Percentiles rank a stretch among this genome's conserved stretches.
phyloP scores from a whole-genome alignment of 345 rosid species.

The Odontarrhena argentea region DNA sequence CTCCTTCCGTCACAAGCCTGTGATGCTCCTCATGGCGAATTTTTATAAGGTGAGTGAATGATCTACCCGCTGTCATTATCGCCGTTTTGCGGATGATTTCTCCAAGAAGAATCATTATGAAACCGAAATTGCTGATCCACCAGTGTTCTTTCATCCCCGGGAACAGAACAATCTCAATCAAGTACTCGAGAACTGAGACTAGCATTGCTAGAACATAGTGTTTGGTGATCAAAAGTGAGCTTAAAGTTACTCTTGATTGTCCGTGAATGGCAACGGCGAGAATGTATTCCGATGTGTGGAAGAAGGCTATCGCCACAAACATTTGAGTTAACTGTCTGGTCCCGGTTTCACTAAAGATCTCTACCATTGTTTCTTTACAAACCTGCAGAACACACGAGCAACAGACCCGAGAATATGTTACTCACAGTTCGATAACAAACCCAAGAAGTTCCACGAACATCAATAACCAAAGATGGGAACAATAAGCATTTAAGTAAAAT shows the following conservation, averaged over 20 bases:
- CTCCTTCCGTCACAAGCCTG: conserved; percentile 60
- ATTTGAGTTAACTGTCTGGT: conserved; percentile 59
- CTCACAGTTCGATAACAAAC: neutral
- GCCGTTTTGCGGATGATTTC: conserved; percentile 64
- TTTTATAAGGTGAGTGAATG: conserved; percentile 75
- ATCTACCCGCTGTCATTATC: conserved; percentile 65
- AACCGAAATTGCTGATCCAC: conserved; percentile 67
- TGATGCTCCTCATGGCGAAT: conserved; percentile 58
- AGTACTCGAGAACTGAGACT: conserved; percentile 57
- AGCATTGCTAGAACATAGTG: conserved; percentile 58
- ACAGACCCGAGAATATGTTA: conserved; percentile 14
- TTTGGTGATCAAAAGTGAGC: conserved; percentile 67
- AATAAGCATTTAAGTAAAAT: conserved; percentile 7
- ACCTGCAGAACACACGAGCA: conserved; percentile 48
- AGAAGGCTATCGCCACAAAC: conserved; percentile 55
- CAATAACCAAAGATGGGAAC: conserved; percentile 13
- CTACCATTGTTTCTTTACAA: conserved; percentile 48
- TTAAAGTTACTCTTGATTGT: conserved; percentile 50
- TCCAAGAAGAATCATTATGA: conserved; percentile 52
- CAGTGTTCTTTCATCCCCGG: conserved; percentile 61
- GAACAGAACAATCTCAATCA: conserved; percentile 47
- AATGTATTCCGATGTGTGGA: conserved; percentile 64
- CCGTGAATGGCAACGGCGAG: conserved; percentile 59
- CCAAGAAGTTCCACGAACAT: neutral
- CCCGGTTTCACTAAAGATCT: conserved; percentile 48